These are phyloP conservation scores for Eutrema heterophyllum DNA, from an alignment of 345 rosid genomes.

Conservation along the genomic window DNA sequence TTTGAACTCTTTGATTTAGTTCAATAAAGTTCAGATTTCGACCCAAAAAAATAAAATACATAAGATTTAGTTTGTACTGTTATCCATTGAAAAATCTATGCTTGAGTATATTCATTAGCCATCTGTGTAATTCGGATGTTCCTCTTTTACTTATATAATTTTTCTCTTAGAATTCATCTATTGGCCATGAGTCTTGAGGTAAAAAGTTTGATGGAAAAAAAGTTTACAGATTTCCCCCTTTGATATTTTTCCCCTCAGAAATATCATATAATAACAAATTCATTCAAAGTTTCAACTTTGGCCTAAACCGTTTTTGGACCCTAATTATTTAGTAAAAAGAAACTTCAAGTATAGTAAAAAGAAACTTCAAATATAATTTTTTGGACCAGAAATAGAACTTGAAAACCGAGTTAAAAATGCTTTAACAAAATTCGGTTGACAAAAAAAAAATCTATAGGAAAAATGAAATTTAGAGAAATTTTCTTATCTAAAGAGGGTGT, in stretches of 20 bases:
- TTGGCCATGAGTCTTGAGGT: neutral
- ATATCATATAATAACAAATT: too few species aligned
- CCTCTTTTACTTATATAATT: neutral
- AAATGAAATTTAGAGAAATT: slow-evolving; percentile 1
- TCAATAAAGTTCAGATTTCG: too few species aligned
- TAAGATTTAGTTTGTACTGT: neutral
- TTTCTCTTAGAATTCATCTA: neutral
- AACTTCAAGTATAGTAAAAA: too few species aligned
- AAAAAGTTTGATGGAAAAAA: neutral
- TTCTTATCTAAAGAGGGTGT: slow-evolving; percentile 25
- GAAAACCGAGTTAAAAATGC: neutral
- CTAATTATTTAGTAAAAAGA: too few species aligned
- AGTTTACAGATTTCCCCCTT: neutral
- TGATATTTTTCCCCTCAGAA: too few species aligned
- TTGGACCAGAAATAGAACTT: neutral
- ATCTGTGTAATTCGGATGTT: neutral
- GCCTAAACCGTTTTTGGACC: too few species aligned
- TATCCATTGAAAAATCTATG: neutral
- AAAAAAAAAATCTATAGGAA: neutral
- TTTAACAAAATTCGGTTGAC: neutral
- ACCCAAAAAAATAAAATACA: neutral
- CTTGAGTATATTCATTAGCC: neutral
- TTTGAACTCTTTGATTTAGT: too few species aligned
- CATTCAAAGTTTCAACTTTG: too few species aligned
- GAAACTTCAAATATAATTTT: neutral